Evolutionary conservation across 2,329 filamentous ascomycete genomes (phyloP).

Genomic region (Fusarium tuaranense): DNA sequence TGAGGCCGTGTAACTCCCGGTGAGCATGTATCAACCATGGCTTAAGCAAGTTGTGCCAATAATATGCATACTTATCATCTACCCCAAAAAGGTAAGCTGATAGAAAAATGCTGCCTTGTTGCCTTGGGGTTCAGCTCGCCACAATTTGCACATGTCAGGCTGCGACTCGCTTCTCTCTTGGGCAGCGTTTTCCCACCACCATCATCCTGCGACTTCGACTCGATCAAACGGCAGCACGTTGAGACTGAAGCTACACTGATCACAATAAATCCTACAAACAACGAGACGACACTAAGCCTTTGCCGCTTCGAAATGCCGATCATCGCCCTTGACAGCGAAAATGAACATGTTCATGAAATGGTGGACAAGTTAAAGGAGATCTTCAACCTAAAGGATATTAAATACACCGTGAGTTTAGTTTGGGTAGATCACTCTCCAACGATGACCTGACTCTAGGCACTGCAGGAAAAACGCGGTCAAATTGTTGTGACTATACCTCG

Average conservation of each 20-base stretch:
- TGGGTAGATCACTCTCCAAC: neutral
- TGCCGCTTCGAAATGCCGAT: neutral
- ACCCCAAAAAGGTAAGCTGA: neutral
- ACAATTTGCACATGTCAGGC: neutral
- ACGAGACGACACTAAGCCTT: neutral
- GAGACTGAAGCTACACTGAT: neutral
- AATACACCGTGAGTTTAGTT: neutral
- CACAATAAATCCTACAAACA: neutral
- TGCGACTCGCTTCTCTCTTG: neutral
- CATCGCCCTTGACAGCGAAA: neutral
- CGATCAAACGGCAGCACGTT: neutral
- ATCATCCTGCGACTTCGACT: neutral
- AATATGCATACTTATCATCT: neutral
- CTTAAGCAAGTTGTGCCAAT: neutral
- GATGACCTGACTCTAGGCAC: neutral
- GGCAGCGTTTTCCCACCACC: too few species aligned
- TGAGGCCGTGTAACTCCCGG: neutral
- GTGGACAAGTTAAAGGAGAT: rapidly evolving
- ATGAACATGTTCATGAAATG: neutral
- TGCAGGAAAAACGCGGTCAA: neutral
- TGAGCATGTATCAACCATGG: neutral
- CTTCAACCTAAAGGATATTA: neutral
- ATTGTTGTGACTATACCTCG: neutral
- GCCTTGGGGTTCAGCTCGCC: neutral
- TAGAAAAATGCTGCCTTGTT: neutral